Percentiles rank a stretch among this genome's conserved stretches.
Conservation (phyloP, 2,329 filamentous ascomycete genomes). For the Escovopsis sp. region DNA sequence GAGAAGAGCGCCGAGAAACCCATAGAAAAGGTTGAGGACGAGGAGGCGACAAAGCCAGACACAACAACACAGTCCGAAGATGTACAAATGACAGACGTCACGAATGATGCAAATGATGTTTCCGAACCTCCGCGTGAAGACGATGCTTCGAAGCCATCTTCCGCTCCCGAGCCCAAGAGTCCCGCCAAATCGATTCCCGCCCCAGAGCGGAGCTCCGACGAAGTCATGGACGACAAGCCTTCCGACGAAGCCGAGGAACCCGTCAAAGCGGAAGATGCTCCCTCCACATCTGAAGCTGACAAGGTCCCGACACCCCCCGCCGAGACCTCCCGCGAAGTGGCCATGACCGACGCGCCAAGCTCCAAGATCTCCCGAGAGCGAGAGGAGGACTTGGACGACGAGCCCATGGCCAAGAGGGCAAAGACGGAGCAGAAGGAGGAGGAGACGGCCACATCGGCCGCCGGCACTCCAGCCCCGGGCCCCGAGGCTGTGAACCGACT, state of each 20-base stretch:
- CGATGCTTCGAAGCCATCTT: not conserved
- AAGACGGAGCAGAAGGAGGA: conserved; percentile 49
- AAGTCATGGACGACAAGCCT: conserved; percentile 14
- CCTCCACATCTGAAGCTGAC: conserved; percentile 19
- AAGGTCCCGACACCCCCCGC: conserved; percentile 17
- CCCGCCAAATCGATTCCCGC: not conserved
- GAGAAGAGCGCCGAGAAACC: conserved; percentile 3
- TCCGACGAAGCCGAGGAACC: conserved; percentile 7
- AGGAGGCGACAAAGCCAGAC: conserved; percentile 2
- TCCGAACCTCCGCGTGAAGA: conserved; percentile 2
- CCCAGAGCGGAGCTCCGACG: conserved; percentile 8
- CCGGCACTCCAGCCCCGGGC: conserved; percentile 7
- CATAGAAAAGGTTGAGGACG: not conserved
- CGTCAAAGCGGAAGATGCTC: conserved; percentile 9
- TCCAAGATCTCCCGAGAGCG: conserved; percentile 59
- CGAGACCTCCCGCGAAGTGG: conserved; percentile 25
- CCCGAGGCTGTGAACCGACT: conserved; percentile 9
- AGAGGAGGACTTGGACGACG: conserved; percentile 52
- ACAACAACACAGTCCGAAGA: conserved; percentile 9
- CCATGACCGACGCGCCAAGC: conserved; percentile 40
- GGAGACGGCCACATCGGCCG: conserved; percentile 11
- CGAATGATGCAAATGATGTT: conserved; percentile 5
- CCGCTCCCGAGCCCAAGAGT: conserved; percentile 5
- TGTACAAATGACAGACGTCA: conserved; percentile 13
- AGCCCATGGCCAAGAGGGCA: conserved; percentile 66